Evolutionary conservation across 2,329 filamentous ascomycete species (phyloP), one percentile per base, ranked within the genome.

Genomic region (Aspergillus sp.): DNA sequence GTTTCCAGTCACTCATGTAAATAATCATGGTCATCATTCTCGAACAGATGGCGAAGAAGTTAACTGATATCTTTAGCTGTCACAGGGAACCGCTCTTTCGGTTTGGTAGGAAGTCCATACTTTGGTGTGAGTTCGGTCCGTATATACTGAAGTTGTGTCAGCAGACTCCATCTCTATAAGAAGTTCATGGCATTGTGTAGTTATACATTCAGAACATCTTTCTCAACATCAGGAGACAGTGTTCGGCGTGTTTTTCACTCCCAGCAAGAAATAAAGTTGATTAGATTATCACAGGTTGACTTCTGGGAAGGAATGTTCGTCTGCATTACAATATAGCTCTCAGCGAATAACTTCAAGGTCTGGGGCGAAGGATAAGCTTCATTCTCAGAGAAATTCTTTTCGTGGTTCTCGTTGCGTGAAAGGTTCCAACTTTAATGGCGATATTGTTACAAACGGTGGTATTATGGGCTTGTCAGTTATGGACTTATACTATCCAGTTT

Each of bases 121-220:
- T 55, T 56, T 4, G n/a, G 7, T 7, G 47, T 58, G 2, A 56
- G 39, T 15, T 49, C 15, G 19, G 19, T 47, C 15, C 43, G 27
- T 15, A 56, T 58, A 46, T 47, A 48, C 52, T 58, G 39, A 45
- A 33, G 3, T 46, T 13, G 43, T 37, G 49, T 51, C 23, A 38
- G 41, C 30, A 52, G 35, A 48, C 43, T 42, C 17, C 17, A 20
- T 25, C 12, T 23, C 13, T 23, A 42, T 42, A 23, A 27, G 22
- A 42, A 17, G 9, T 13, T 23, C n/a, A 12, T 23, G 39, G 19
- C 19, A 38, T 17, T 20, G 35, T 38, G 13, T 38, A 13, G 20
- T 37, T 45, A 17, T 52, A 59, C 20, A 44, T 57, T 57, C 1
- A 46, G 44, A 32, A 55, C 25, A 51, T 56, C 43, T 19, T 49